Evolutionary conservation across 805 yeast genomes (phyloP), one percentile per base, ranked within the genome.

Genomic region (Ogataea methanolica): DNA sequence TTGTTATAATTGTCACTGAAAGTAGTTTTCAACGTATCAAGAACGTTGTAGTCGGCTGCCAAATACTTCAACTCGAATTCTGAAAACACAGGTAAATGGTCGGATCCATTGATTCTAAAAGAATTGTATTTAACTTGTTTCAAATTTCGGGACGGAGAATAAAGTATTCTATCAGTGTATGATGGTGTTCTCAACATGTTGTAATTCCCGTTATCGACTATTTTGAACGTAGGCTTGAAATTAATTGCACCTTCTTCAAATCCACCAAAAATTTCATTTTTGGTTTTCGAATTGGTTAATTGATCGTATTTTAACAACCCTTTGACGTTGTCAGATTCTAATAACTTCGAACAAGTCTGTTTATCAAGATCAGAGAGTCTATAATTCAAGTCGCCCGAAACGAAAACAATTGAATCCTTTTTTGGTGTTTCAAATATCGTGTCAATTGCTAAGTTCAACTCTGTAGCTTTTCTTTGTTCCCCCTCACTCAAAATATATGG

Each of bases 221-320:
- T 64, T 55, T 79, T 80, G 57, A 76, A 81, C 2, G 85, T 79
- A 0, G 87, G 87, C 2, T 73, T 63, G 57, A 81, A 81, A 1
- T 51, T 43, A 19, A 82, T 72, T 1, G 56, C 53, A 2, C 74
- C 73, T 56, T 81, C 87, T 23, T 63, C 57, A 51, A 78, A 80
- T 3, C 75, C 76, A 14, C 59, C 48, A 12, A 81, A 62, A 0
- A 79, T 55, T 33, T 61, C 55, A 3, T 64, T 66, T 21, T 60
- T 65, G 15, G 51, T 55, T 37, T 59, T 67, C 49, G 71, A 73
- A 7, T 56, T 58, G 2, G 50, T 51, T 19, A 82, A 65, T 23
- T 78, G 71, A 53, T 80, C 85, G 46, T 68, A 63, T 12, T 65
- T 59, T 19, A 76, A 42, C 17, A 82, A 51, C 0, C 67, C 60